Base-by-base conservation (phyloP, 108 stramenopile genomes). In the Parietichytrium sp. region DNA sequence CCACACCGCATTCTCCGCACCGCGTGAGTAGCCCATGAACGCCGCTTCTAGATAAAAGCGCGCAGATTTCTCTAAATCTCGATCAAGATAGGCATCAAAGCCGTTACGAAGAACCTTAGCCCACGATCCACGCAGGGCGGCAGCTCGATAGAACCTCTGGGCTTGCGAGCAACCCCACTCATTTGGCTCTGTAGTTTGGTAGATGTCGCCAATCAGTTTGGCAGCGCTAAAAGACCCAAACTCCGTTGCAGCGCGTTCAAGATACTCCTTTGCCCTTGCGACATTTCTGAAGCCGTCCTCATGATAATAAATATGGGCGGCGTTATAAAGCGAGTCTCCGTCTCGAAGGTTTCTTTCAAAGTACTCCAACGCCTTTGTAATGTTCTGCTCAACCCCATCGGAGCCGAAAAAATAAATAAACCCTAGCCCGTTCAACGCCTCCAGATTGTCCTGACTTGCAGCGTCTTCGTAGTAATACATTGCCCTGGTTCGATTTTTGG, bases 341-440 rank as follows among this genome's bases (percentile, higher is more conserved):
- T 84, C 83, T 1, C 26, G 36, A 4, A 49, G 47, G 27, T 49
- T 27, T 6, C 54, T 61, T 26, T 54, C 25, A 30, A 87, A 87
- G 72, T 51, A 84, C 27, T 38, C 42, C 26, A 78, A 47, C 29
- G 86, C 86, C 42, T 54, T 80, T 25, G 81, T 82, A 3, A 38
- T 20, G 45, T 87, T 82, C 51, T 82, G 16, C 30, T 16, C 47
- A 1, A 87, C n/a, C 12, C 15, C 42, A 3, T 48, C 78, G 31
- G 80, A 30, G 23, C 86, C 86, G 45, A 81, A 87, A 23, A 82
- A 87, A 54, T 83, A 87, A 53, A 82, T 36, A 51, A 82, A 87
- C 0, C 86, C 86, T 15, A 87, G 78, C 8, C 86, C 86, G 42
- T 87, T 87, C 20, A 55, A 15, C 4, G 83, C 86, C 33, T 27